A percentile compares a stretch with the other conserved stretches of the same genome.
Conservation (phyloP, 805 yeast species). For the Sugiyamaella qingdaonensis region DNA sequence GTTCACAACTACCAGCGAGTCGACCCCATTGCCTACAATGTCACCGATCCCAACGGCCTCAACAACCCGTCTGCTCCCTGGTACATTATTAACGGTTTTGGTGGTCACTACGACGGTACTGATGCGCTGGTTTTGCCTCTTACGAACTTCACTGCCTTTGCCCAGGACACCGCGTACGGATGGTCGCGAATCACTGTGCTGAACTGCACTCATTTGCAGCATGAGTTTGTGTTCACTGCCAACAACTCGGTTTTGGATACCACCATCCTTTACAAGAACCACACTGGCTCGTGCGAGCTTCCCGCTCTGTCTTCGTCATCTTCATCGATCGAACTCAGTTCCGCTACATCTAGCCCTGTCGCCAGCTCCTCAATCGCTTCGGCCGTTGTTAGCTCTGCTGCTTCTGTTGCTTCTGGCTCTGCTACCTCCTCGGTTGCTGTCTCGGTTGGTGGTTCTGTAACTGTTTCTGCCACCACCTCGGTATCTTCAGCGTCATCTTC, state of each 20-base stretch:
- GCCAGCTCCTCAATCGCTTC: conserved; percentile 14
- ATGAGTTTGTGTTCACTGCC: conserved; percentile 22
- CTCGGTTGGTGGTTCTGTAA: no score
- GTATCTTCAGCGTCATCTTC: no score
- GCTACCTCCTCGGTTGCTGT: background rate
- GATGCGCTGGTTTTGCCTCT: conserved; percentile 13
- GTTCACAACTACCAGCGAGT: conserved; percentile 23
- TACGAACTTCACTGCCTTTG: conserved; percentile 6
- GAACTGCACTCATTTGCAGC: conserved; percentile 28
- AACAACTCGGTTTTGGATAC: conserved; percentile 24
- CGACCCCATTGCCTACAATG: conserved; percentile 18
- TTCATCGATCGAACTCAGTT: background rate
- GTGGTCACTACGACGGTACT: conserved; percentile 27
- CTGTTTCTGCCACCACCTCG: no score
- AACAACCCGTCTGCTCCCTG: conserved; percentile 27
- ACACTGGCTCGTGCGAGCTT: conserved; percentile 7
- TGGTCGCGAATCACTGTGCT: conserved; percentile 27
- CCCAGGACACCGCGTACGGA: conserved; percentile 22
- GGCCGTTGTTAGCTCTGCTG: conserved; percentile 5
- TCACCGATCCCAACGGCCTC: conserved; percentile 25
- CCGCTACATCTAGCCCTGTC: conserved; percentile 5
- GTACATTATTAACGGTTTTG: conserved; percentile 28
- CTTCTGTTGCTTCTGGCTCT: conserved; percentile 13
- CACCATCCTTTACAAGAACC: conserved; percentile 25
- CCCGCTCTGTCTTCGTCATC: background rate